Percentiles rank a stretch among this genome's conserved stretches.
Conservation (phyloP, 441 rosid genomes). For the Gossypium schwendimanii region DNA sequence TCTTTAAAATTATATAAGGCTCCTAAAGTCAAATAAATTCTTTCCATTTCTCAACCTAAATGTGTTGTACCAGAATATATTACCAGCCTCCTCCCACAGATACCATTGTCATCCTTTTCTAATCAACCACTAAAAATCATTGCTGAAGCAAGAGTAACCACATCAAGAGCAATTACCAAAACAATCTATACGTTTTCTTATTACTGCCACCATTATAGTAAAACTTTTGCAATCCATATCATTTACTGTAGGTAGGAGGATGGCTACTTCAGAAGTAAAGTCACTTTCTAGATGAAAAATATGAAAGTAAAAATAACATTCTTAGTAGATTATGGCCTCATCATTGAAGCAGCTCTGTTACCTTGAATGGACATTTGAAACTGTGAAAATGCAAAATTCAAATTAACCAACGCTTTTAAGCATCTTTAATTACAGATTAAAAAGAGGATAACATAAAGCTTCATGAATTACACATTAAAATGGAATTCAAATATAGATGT, state of each 20-base stretch:
- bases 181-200: too few relatives aligned
- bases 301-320: background rate
- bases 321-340: background rate
- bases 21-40: background rate
- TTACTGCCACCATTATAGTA: too few relatives aligned
- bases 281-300: background rate
- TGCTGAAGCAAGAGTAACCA: background rate
- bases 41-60: background rate
- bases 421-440: conserved; percentile 2
- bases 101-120: background rate
- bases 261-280: background rate
- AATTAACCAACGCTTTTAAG: background rate
- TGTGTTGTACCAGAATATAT: background rate
- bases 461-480: background rate
- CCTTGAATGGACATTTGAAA: background rate
- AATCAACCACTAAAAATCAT: background rate
- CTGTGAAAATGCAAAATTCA: background rate
- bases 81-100: background rate
- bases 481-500: background rate
- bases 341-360: background rate
- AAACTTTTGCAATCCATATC: too few relatives aligned
- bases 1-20: background rate
- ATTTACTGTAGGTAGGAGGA: background rate
- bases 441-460: background rate
- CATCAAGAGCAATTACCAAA: too few relatives aligned